Evolutionary conservation across 345 rosid genomes (phyloP).

Genomic region (Eucalyptus lansdowneana): DNA sequence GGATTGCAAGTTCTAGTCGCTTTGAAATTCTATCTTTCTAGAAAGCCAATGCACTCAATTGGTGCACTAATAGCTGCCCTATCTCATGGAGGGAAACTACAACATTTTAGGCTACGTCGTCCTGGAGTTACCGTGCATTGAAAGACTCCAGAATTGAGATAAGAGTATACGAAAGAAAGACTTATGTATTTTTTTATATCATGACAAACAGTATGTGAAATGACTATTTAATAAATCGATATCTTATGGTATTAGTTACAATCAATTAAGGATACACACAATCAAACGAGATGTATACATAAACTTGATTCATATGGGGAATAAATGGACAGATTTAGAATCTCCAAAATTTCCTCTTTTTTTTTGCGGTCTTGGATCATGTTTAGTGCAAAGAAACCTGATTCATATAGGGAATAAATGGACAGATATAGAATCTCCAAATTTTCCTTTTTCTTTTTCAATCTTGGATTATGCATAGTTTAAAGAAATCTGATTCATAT

Average conservation of each 20-base stretch:
- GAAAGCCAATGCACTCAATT: not conserved
- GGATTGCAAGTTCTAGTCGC: not conserved
- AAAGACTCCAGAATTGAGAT: not conserved
- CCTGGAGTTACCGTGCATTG: not conserved
- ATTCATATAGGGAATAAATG: no score
- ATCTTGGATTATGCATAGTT: no score
- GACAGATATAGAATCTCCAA: no score
- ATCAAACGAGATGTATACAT: not conserved
- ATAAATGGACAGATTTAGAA: no score
- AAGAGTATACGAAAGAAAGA: not conserved
- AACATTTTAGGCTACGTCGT: fast-evolving
- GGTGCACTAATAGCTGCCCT: not conserved
- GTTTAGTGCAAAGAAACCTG: no score
- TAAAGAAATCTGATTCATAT: no score
- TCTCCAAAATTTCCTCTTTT: no score
- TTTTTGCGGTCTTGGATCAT: no score
- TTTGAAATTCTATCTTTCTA: not conserved
- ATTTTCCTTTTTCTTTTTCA: no score
- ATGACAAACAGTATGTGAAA: not conserved
- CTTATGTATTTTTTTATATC: no score
- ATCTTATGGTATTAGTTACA: not conserved
- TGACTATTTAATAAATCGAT: not conserved
- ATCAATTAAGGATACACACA: not conserved
- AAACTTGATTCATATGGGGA: no score
- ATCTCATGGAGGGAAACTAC: not conserved